Evolutionary conservation across 2,329 filamentous ascomycete species (phyloP), one percentile per base, ranked within the genome.

Genomic region (Ophiostoma sp.): DNA sequence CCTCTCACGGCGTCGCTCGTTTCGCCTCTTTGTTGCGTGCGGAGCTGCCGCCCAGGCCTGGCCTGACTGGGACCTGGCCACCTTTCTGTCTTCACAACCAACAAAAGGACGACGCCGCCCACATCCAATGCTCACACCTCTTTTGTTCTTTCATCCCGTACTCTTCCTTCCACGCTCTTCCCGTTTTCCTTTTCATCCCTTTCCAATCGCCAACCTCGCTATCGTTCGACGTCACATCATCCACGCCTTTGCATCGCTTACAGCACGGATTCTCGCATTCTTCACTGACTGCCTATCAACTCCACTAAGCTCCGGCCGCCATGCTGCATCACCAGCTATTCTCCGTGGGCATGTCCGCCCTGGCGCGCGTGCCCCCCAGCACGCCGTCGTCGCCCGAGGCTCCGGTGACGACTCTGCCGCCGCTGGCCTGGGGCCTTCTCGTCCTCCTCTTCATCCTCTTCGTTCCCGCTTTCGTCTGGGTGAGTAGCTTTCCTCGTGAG

Each of bases 391-490:
- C 45, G 16, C 70, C 72, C 40, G 72, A 74, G 14, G n/a, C 14
- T 14, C 55, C 67, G 16, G 18, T 55, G 40, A 41, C 47, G 14
- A 52, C 68, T 9, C 40, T 72, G 65, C 63, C 67, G 44, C 63
- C 66, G 7, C 82, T 80, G 80, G 75, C 78, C n/a, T 75, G 71
- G 70, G 71, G 74, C 55, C 70, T 85, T 68, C 64, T 81, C 64
- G 67, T 81, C 18, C 66, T 77, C 66, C 76, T 83, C 71, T 66
- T 80, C 62, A 41, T 84, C 45, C 65, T 84, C 70, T 80, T 85
- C 71, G 66, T 83, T 11, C 83, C 83, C 47, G 27, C 80, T 40
- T 69, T 81, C 47, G 6, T 83, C 66, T 72, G 81, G 60, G 82
- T 84, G 77, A 71, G 69, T 64, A 27, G 45, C 14, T 55, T 9